Percentiles rank a stretch among this genome's conserved stretches.
Conservation (phyloP, 2,329 filamentous ascomycete species). For the Monosporascus sp. region DNA sequence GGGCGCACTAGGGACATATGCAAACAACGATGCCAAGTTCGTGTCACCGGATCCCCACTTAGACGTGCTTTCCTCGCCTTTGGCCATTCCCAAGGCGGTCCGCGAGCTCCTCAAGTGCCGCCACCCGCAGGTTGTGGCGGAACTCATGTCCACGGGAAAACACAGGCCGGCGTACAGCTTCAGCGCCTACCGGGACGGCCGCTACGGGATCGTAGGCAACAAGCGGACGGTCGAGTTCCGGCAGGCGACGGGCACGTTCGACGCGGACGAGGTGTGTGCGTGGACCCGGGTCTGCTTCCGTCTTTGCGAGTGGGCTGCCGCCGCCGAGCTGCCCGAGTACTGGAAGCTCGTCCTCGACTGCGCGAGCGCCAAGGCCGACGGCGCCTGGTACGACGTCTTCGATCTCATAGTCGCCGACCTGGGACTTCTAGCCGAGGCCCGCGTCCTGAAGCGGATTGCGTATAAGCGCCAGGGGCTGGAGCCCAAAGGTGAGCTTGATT, state of each 20-base stretch:
- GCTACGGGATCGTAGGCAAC: neutral
- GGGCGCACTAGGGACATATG: too few species aligned
- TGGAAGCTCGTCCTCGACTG: neutral
- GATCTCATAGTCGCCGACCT: neutral
- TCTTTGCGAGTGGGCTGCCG: neutral
- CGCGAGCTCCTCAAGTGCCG: too few species aligned
- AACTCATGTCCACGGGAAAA: too few species aligned
- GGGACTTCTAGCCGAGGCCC: neutral
- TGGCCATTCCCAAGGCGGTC: too few species aligned
- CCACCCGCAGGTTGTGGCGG: too few species aligned
- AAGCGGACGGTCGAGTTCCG: neutral
- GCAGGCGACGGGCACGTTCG: neutral
- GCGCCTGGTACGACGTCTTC: neutral
- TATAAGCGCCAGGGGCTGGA: neutral
- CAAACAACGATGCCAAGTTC: too few species aligned
- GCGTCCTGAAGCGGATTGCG: neutral
- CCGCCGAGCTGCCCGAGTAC: neutral
- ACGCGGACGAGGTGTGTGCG: neutral
- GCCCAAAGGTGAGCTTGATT: too few species aligned
- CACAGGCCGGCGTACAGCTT: neutral
- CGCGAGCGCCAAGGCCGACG: neutral
- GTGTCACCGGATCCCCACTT: too few species aligned
- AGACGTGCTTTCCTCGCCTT: too few species aligned
- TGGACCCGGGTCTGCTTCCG: neutral
- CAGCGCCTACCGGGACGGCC: neutral